Evolutionary conservation across 2,329 filamentous ascomycete species (phyloP).

Genomic region (Thelonectria discophora): DNA sequence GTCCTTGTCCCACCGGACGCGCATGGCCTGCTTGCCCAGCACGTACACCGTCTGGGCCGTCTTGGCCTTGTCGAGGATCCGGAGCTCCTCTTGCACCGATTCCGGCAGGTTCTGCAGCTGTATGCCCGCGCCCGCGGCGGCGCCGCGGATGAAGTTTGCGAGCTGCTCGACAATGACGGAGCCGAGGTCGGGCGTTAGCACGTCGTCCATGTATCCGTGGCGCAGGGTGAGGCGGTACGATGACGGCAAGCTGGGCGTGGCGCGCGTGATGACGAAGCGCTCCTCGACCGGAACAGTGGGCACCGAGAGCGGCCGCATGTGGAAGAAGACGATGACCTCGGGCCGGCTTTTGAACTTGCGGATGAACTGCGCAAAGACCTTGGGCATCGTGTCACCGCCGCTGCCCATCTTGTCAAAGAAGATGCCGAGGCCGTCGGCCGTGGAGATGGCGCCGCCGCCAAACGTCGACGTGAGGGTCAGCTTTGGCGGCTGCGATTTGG

Average conservation of each 20-base stretch:
- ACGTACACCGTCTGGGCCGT: conserved; percentile 61
- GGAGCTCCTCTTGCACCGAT: conserved; percentile 46
- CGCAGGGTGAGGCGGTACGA: conserved; percentile 73
- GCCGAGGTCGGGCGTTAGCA: conserved; percentile 65
- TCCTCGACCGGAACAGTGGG: conserved; percentile 61
- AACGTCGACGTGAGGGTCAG: conserved; percentile 30
- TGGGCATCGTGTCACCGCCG: conserved; percentile 41
- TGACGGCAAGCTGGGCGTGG: conserved; percentile 55
- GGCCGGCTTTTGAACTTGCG: conserved; percentile 72
- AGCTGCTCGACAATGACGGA: background rate
- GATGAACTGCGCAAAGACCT: conserved; percentile 71
- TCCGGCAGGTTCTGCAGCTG: background rate
- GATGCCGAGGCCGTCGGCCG: conserved; percentile 68
- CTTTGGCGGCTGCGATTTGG: background rate
- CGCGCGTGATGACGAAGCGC: conserved; percentile 55
- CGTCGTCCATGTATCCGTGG: conserved; percentile 75
- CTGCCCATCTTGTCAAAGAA: conserved; percentile 77
- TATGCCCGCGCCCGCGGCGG: conserved; percentile 45
- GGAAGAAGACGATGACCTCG: conserved; percentile 75
- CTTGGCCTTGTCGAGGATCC: conserved; percentile 51
- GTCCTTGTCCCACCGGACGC: conserved; percentile 49
- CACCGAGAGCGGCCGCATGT: conserved; percentile 68
- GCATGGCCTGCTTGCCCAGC: conserved; percentile 68
- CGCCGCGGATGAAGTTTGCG: conserved; percentile 63
- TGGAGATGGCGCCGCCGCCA: conserved; percentile 52